These are phyloP conservation scores for Penicillium sp. DNA, from an alignment of 2,329 filamentous ascomycete genomes.

Conservation along the genomic window DNA sequence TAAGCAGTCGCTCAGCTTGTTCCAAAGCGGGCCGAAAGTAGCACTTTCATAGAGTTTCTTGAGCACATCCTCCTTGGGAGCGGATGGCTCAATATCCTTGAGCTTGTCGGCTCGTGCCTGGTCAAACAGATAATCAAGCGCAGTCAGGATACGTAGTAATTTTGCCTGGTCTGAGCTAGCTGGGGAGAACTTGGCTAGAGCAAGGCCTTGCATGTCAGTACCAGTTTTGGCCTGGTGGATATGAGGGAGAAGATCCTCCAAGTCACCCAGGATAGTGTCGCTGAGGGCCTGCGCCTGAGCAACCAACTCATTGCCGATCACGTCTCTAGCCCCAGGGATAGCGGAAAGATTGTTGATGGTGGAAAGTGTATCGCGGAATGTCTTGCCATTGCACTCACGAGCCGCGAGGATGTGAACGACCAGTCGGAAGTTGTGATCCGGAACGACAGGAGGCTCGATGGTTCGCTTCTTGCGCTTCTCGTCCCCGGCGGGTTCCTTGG, in stretches of 20 bases:
- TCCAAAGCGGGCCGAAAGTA: conserved; percentile 88
- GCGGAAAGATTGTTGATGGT: conserved; percentile 98
- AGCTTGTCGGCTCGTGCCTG: conserved; percentile 62
- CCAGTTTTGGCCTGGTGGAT: conserved; percentile 83
- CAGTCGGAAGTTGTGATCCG: conserved; percentile 81
- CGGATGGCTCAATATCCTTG: conserved; percentile 50
- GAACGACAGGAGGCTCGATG: conserved; percentile 78
- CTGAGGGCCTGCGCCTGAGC: conserved; percentile 81
- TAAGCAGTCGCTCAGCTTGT: conserved; percentile 84
- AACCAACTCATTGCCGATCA: conserved; percentile 91
- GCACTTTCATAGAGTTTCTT: conserved; percentile 85
- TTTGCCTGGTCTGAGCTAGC: conserved; percentile 96
- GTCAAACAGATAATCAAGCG: conserved; percentile 93
- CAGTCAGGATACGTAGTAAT: conserved; percentile 84
- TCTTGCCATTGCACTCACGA: conserved; percentile 94
- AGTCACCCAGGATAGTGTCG: conserved; percentile 76
- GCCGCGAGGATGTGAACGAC: conserved; percentile 97
- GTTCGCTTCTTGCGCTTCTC: conserved; percentile 58
- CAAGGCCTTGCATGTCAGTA: conserved; percentile 92
- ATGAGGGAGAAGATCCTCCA: conserved; percentile 79
- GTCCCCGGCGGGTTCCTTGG: conserved; percentile 43
- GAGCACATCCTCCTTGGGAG: conserved; percentile 79
- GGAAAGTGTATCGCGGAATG: conserved; percentile 93
- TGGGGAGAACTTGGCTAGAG: conserved; percentile 91
- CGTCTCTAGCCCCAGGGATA: conserved; percentile 82